Evolutionary conservation across 306 rosid species (phyloP), one percentile per base, ranked within the genome.

Genomic region (Castanea mollissima): DNA sequence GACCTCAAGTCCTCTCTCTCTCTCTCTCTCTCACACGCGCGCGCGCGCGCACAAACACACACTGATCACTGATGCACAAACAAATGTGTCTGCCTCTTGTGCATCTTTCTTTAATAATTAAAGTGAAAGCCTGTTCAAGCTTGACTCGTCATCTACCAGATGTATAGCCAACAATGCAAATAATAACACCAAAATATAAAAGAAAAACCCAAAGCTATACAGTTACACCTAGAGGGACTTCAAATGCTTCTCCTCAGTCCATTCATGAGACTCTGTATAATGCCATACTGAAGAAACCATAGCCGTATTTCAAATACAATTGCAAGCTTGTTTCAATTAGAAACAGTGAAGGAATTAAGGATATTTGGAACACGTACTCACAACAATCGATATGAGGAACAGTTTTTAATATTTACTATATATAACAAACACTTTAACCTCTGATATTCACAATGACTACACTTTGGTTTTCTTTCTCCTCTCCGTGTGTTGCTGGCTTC

Each of bases 401-500:
- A 6, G 49, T 23, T 76, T 71, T 76, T 80, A 58, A 67, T 81
- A 83, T 86, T 79, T 83, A 80, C 91, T 83, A 86, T 69, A 69
- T 78, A 87, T 46, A 78, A 84, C 83, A 84, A 86, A 71, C 80
- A 69, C 85, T 81, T 83, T 78, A 20, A 77, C 82, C 70, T 60
- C 80, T n/a, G 71, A 54, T 90, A 90, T 92, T 81, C 87, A 86
- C 93, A 87, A 72, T 83, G 78, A 70, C 78, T 78, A 75, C 81
- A 63, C 16, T 80, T 82, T 55, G 29, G 77, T 70, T 74, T 70
- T 73, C 71, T 87, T 49, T 49, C 32, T 75, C 81, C 76, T 79
- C 78, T 76, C 84, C 71, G 63, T 74, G 55, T 32, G 77, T 20
- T 60, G 90, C 83, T 83, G 74, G 80, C 86, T 82, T 89, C 90